Evolutionary conservation across 768 basidiomycete genomes (phyloP).

Genomic region (Tricholoma terreum): DNA sequence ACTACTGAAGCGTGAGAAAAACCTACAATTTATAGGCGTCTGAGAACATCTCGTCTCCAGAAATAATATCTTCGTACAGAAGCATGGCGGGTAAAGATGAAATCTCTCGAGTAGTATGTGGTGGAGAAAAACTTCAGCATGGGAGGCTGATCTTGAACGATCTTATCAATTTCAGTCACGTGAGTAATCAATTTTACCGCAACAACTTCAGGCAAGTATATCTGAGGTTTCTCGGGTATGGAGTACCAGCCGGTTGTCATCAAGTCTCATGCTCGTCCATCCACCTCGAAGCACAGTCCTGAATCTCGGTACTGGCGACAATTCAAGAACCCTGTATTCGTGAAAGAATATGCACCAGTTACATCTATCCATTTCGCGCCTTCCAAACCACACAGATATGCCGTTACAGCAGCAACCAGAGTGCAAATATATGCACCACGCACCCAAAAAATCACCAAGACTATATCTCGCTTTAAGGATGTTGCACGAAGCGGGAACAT

Average conservation of each 20-base stretch:
- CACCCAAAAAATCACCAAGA: slow-evolving; percentile 95
- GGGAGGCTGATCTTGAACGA: background rate
- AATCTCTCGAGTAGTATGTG: slow-evolving; percentile 16
- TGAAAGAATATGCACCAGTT: slow-evolving; percentile 96
- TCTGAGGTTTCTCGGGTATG: slow-evolving; percentile 38
- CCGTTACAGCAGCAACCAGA: slow-evolving; percentile 90
- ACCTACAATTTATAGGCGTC: slow-evolving; percentile 87
- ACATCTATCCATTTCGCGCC: slow-evolving; percentile 92
- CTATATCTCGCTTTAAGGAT: slow-evolving; percentile 95
- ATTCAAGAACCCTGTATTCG: slow-evolving; percentile 87
- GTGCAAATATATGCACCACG: slow-evolving; percentile 95
- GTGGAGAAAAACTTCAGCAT: slow-evolving; percentile 10
- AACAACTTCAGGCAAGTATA: too few species aligned
- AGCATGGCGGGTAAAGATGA: slow-evolving; percentile 50
- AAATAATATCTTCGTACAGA: slow-evolving; percentile 70
- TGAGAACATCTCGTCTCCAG: slow-evolving; percentile 88
- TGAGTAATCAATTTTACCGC: slow-evolving; percentile 15
- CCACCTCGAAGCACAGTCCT: slow-evolving; percentile 55
- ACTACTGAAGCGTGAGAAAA: background rate
- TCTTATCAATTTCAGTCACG: slow-evolving; percentile 17
- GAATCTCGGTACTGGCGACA: slow-evolving; percentile 87
- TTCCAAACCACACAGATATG: slow-evolving; percentile 87
- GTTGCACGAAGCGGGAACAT: slow-evolving; percentile 88
- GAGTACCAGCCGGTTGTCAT: slow-evolving; percentile 80
- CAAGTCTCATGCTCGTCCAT: slow-evolving; percentile 53